A percentile compares a stretch with the other conserved stretches of the same genome.
Conservation (phyloP, 2,329 filamentous ascomycete genomes). For the Neofusicoccum parvum region DNA sequence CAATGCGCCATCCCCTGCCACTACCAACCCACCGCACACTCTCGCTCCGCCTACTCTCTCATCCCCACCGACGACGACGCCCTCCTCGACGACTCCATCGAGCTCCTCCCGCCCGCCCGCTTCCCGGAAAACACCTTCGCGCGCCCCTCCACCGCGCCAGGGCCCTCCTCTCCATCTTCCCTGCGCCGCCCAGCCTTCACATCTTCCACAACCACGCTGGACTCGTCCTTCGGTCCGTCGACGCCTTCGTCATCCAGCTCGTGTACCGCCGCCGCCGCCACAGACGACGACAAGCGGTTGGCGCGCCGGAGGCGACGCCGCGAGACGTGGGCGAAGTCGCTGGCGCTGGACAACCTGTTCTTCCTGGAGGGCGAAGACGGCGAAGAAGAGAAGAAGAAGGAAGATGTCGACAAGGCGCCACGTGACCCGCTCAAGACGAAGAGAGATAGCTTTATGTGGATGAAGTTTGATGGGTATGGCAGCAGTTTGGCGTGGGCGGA, state of each 20-base stretch:
- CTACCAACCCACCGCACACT: background rate
- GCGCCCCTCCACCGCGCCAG: background rate
- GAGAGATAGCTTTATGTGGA: slow-evolving; percentile 6
- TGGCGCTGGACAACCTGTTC: background rate
- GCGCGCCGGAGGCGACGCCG: background rate
- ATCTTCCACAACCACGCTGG: background rate
- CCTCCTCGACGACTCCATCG: background rate
- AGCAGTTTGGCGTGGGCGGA: slow-evolving; percentile 7
- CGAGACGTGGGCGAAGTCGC: background rate
- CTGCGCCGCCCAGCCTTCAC: background rate
- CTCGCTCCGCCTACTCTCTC: background rate
- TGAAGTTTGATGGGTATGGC: slow-evolving; percentile 1
- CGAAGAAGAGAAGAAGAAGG: background rate
- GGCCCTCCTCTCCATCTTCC: background rate
- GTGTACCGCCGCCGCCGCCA: too few relatives aligned
- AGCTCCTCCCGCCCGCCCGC: slow-evolving; percentile 6
- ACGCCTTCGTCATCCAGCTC: background rate
- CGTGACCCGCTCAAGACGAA: background rate
- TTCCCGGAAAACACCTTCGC: background rate
- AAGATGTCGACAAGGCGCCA: background rate
- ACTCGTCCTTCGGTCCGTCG: background rate
- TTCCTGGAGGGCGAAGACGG: background rate
- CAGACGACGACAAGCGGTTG: too few relatives aligned
- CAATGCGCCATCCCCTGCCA: background rate
- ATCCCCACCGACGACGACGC: background rate